Percentiles rank a stretch among this genome's conserved stretches.
Conservation (phyloP, 176 grass and related monocot genomes). For the Cymbopogon citratus region DNA sequence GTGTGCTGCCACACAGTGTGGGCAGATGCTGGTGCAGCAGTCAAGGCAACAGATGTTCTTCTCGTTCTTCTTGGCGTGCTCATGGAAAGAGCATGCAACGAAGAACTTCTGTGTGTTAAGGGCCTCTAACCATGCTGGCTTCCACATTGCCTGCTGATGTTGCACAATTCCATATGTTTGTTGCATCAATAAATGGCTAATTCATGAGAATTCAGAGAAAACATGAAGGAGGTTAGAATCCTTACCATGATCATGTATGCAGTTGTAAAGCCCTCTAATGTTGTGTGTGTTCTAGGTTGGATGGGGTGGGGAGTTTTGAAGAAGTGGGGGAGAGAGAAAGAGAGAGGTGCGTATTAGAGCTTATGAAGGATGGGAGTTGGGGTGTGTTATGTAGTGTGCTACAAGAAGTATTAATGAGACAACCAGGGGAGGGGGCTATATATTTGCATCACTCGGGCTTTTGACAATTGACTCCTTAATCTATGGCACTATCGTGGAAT, state of each 20-base stretch:
- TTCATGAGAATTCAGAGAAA: constrained; percentile 10
- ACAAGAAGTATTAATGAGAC: constrained; percentile 33
- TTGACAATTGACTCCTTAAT: constrained; percentile 59
- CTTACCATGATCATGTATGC: constrained; percentile 74
- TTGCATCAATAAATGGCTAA: constrained; percentile 29
- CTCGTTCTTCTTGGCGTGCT: constrained; percentile 89
- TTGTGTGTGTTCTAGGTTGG: constrained; percentile 6
- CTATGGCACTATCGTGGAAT: constrained; percentile 47
- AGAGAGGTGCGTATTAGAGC: constrained; percentile 17
- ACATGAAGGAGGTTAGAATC: constrained; percentile 23
- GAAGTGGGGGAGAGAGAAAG: constrained; percentile 29
- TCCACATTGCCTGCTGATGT: constrained; percentile 60
- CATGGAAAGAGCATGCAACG: constrained; percentile 65
- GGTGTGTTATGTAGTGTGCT: constrained; percentile 37
- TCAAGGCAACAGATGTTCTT: constrained; percentile 97
- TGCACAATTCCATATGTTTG: constrained; percentile 18
- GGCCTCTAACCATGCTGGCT: constrained; percentile 90
- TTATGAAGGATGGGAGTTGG: constrained; percentile 47
- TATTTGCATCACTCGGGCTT: constrained; percentile 35
- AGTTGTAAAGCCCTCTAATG: constrained; percentile 27
- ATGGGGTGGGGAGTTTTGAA: constrained; percentile 25
- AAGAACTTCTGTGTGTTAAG: constrained; percentile 80
- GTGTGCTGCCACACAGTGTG: constrained; percentile 75
- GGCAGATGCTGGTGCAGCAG: constrained; percentile 96
- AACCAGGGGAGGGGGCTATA: constrained; percentile 32